Evolutionary conservation across 305 asterid genomes (phyloP), one percentile per base, ranked within the genome.

Genomic region (Fraxinus albicans): DNA sequence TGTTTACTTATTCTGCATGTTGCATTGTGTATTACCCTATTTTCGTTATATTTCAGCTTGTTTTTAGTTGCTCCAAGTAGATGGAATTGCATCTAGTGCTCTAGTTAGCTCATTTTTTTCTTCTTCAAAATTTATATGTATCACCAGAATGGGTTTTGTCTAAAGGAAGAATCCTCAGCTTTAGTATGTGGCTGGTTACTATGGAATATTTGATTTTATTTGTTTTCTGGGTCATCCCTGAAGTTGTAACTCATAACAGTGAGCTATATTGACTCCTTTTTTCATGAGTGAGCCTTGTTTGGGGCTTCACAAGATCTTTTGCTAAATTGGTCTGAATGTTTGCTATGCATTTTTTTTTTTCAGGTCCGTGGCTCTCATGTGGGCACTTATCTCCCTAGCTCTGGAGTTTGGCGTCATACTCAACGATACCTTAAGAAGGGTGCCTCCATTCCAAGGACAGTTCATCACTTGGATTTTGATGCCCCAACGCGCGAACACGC

Each of bases 391-490:
- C 98, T 93, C 77, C 95, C 98, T n/a, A 94, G 91, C 86, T 95
- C 98, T 76, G 99, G 99, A 77, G 85, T 96, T 87, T 96, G 99
- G 99, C 93, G 91, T 88, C 95, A 96, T 79, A 96, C 99, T 38
- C 99, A 96, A 82, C 90, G 98, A 34, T 88, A 90, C 84, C 92
- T 96, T 67, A 89, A 89, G 93, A 88, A 90, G 84, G 97, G 98
- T 79, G 89, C 85, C 76, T 88, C 96, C 79, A 90, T 91, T 87
- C 86, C 88, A 83, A 93, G 89, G 88, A 93, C 89, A 13, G 91
- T 96, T 82, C 95, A 92, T 80, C 99, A 96, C 94, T 91, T 96
- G 92, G 99, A 96, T 90, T 96, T 96, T 89, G 99, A 96, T 92
- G 99, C 99, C 79, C 96, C 99, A 79, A 96, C 99, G 17, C 97